Evolutionary conservation across 441 rosid genomes (phyloP).

Genomic region (Populus hybrid): DNA sequence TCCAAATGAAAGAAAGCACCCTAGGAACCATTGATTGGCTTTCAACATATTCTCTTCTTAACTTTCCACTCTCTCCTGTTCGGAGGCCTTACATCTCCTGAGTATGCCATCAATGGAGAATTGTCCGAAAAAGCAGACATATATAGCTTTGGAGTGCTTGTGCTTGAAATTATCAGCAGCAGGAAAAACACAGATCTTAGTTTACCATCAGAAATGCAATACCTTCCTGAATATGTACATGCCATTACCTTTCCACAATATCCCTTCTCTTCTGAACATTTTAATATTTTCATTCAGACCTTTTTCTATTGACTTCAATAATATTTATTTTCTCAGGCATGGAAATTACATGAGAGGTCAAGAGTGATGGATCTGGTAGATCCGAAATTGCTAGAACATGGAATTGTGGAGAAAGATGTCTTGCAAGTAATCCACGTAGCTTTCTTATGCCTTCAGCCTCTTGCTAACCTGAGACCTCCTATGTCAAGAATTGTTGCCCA

Average conservation of each 20-base stretch:
- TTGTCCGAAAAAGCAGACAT: conserved; percentile 69
- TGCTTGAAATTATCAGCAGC: conserved; percentile 60
- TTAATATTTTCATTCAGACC: not conserved
- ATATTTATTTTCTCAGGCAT: conserved; percentile 33
- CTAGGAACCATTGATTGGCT: not conserved
- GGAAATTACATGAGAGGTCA: conserved; percentile 49
- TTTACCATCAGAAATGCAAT: conserved; percentile 58
- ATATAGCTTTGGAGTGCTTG: conserved; percentile 66
- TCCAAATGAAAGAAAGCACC: not conserved
- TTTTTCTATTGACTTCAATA: not conserved
- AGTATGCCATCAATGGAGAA: conserved; percentile 64
- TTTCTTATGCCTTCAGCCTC: conserved; percentile 57
- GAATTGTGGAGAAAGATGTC: conserved; percentile 38
- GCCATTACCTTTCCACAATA: conserved; percentile 4
- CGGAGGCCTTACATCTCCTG: conserved; percentile 69
- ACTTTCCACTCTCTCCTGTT: not conserved
- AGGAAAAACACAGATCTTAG: conserved; percentile 55
- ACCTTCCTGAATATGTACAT: conserved; percentile 65
- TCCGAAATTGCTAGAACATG: conserved; percentile 37
- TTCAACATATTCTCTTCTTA: not conserved
- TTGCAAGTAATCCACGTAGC: conserved; percentile 45
- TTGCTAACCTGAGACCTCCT: conserved; percentile 46
- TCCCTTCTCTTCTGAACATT: not conserved
- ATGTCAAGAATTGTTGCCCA: conserved; percentile 61
- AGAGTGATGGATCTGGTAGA: conserved; percentile 42